phyloP scores from a whole-genome alignment of 345 rosid species.

The Rhodomyrtus tomentosa region DNA sequence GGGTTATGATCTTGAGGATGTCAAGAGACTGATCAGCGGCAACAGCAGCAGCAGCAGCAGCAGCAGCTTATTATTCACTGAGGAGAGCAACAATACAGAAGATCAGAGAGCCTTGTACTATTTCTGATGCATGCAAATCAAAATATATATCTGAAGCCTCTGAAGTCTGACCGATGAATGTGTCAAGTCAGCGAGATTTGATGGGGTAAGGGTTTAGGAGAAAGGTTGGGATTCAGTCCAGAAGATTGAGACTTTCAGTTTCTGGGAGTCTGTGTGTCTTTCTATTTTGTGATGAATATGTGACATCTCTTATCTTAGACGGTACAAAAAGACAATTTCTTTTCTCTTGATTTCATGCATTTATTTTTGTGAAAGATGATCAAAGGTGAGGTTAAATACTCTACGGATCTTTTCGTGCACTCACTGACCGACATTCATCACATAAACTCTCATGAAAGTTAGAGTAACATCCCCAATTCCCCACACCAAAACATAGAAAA shows the following conservation, averaged over 20 bases:
- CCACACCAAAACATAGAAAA: neutral
- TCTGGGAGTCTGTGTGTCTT: neutral
- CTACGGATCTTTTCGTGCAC: neutral
- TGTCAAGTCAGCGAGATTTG: neutral
- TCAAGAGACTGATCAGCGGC: conserved; percentile 5
- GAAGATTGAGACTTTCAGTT: neutral
- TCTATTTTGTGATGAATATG: neutral
- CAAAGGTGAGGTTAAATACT: neutral
- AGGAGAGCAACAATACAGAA: neutral
- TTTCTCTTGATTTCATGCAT: neutral
- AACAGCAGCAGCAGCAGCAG: neutral
- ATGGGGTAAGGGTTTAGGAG: neutral
- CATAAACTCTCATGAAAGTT: neutral
- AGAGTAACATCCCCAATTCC: neutral
- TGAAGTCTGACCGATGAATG: neutral
- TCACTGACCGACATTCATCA: neutral
- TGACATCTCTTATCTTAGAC: neutral
- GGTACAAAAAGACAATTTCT: neutral
- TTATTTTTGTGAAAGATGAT: neutral
- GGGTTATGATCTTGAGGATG: conserved; percentile 2
- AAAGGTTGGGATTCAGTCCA: neutral
- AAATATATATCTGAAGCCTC: neutral
- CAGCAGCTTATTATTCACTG: neutral
- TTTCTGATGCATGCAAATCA: neutral
- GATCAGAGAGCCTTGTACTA: neutral